These are phyloP conservation scores for Leccinum insolens DNA, from an alignment of 1,284 basidiomycete species.

Conservation along the genomic window DNA sequence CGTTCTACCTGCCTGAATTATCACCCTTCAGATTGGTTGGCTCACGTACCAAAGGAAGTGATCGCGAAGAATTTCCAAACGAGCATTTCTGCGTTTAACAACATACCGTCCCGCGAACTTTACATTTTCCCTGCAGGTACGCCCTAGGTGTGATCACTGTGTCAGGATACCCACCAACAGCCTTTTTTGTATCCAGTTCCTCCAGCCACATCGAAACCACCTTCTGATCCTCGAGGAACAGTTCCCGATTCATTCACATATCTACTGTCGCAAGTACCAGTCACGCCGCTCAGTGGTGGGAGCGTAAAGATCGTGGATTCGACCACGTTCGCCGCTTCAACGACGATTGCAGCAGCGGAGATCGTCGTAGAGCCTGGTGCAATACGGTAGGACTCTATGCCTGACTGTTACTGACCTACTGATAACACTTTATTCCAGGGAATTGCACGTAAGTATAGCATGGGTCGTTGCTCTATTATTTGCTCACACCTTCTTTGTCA, in stretches of 20 bases:
- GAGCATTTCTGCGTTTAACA: slow-evolving; percentile 42
- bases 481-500: slow-evolving; percentile 39
- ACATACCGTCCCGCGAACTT: slow-evolving; percentile 48
- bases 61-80: slow-evolving; percentile 54
- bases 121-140: slow-evolving; percentile 55
- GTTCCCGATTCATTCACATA: slow-evolving; percentile 56
- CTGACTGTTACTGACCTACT: not conserved
- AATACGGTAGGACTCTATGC: slow-evolving; percentile 42
- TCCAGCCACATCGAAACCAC: slow-evolving; percentile 47
- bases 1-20: not conserved
- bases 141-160: slow-evolving; percentile 17
- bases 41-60: slow-evolving; percentile 52
- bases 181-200: slow-evolving; percentile 35
- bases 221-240: slow-evolving; percentile 52
- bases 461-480: slow-evolving; percentile 54
- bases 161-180: not conserved
- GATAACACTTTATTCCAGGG: slow-evolving; percentile 43
- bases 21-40: slow-evolving; percentile 45
- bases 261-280: slow-evolving; percentile 47
- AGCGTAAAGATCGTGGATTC: slow-evolving; percentile 63
- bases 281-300: slow-evolving; percentile 56
- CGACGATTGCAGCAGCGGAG: slow-evolving; percentile 56
- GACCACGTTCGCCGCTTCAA: slow-evolving; percentile 52
- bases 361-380: slow-evolving; percentile 57
- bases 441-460: slow-evolving; percentile 48